These are phyloP conservation scores for Hypoxylon sp. DNA, from an alignment of 2,329 filamentous ascomycete genomes.

Conservation along the genomic window DNA sequence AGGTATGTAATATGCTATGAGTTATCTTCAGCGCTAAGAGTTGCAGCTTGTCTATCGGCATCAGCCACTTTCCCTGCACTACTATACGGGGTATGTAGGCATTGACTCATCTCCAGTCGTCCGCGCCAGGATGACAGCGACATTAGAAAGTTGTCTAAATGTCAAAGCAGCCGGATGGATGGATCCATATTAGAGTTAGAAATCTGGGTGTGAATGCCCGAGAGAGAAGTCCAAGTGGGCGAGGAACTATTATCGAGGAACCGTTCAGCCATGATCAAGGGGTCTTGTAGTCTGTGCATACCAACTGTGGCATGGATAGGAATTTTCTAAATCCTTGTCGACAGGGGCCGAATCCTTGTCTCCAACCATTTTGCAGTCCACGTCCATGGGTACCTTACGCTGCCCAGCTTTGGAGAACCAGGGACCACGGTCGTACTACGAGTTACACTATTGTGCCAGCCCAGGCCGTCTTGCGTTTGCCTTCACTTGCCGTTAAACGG, in stretches of 20 bases:
- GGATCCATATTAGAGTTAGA: slow-evolving; percentile 27
- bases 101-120: slow-evolving; percentile 21
- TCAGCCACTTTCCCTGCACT: slow-evolving; percentile 19
- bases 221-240: slow-evolving; percentile 34
- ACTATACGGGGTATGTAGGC: not conserved
- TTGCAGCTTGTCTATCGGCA: slow-evolving; percentile 3
- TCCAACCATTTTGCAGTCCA: slow-evolving; percentile 42
- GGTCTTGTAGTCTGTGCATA: slow-evolving; percentile 30
- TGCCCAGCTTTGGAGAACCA: slow-evolving; percentile 26
- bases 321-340: slow-evolving; percentile 37
- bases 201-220: slow-evolving; percentile 33
- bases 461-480: not conserved
- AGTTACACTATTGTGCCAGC: not conserved
- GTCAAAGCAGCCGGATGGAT: slow-evolving; percentile 26
- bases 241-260: slow-evolving; percentile 35
- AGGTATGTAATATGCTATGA: slow-evolving; percentile 24
- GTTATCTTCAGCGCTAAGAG: slow-evolving; percentile 37
- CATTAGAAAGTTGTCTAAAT: not conserved
- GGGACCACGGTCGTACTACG: slow-evolving; percentile 14
- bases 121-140: slow-evolving; percentile 5
- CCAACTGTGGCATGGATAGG: slow-evolving; percentile 31
- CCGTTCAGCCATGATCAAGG: slow-evolving; percentile 21
- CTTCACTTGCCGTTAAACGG: slow-evolving; percentile 18
- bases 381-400: slow-evolving; percentile 31
- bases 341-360: slow-evolving; percentile 32